Evolutionary conservation across 202 grass and related monocot species (phyloP).

Genomic region (Bolboschoenoplectus hybrid): DNA sequence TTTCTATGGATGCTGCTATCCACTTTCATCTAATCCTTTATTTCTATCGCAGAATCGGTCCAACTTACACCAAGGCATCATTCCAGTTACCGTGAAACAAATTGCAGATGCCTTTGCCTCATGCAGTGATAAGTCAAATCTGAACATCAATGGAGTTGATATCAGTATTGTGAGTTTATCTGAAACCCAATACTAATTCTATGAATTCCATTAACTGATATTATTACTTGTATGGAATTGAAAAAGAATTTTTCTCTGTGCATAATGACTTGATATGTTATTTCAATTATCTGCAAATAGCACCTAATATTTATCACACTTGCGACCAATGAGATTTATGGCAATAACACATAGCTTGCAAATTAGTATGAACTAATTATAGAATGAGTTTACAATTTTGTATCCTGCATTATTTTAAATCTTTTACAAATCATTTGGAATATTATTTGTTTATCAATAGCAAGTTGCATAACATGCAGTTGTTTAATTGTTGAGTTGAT

Average conservation of each 20-base stretch:
- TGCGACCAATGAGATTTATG: background rate
- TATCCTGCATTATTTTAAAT: background rate
- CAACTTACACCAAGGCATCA: slow-evolving; percentile 20
- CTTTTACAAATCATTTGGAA: background rate
- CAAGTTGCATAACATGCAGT: background rate
- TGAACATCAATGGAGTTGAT: slow-evolving; percentile 33
- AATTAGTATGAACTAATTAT: slow-evolving; percentile 18
- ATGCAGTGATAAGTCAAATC: slow-evolving; percentile 29
- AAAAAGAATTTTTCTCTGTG: background rate
- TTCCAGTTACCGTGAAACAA: slow-evolving; percentile 41
- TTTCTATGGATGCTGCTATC: too few species aligned
- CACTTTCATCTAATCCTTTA: background rate
- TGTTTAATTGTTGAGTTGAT: slow-evolving; percentile 5
- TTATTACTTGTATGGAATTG: background rate
- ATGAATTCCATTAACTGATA: background rate
- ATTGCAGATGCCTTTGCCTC: slow-evolving; percentile 39
- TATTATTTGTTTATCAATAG: slow-evolving; percentile 3
- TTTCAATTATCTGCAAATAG: background rate
- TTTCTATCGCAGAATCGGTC: slow-evolving; percentile 10
- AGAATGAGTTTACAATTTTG: background rate
- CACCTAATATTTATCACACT: background rate
- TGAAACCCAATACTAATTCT: background rate
- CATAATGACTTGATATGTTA: background rate
- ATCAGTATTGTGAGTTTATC: slow-evolving; percentile 31
- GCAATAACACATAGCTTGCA: background rate